Base-by-base conservation (phyloP, 2,329 filamentous ascomycete genomes). In the Scedosporium dehoogii region DNA sequence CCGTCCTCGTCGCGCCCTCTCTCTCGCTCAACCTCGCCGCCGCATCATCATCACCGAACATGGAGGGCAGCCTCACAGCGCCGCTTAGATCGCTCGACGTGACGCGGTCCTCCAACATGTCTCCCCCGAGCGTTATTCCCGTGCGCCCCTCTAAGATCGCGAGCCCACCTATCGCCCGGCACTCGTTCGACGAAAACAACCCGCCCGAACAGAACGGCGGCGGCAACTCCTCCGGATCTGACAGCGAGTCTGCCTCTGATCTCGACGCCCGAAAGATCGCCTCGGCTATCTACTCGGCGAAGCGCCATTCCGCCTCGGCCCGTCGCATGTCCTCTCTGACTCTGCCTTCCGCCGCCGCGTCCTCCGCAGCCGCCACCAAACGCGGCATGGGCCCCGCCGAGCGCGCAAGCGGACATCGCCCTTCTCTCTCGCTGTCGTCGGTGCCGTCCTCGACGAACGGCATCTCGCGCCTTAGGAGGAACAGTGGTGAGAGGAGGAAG, bases 191-290 rank as follows among this genome's bases (percentile, higher is more conserved):
- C 68, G 82, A 85, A 70, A 84, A 85, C 68, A 77, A 78, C 59
- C 79, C 79, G 3, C 78, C 78, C 4, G 69, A 71, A 44, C 29
- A 33, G 29, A 82, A 57, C 80, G 57, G 68, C 51, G 63, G 63
- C 64, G 67, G 62, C 62, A 65, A 71, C 10, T 68, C 71, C 25
- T 74, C 76, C 18, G 74, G 73, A 42, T 81, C 78, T 12, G 80
- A 82, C 64, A 81, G 79, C 21, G 80, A 82, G n/a, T 75, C 77
- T 5, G 3, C 60, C 3, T 76, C 76, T 63, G 68, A 74, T 18
- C 76, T 85, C 59, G 82, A 85, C 68, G 71, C 78, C 4, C 75
- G 78, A 55, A 84, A 84, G 71, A 76, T 85, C 41, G 80, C 82
- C 59, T 80, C 76, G 23, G 82, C 81, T 2, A 73, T 85, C 62